Base-by-base conservation (phyloP, 305 asterid genomes). In the Stenogyne calaminthoides region DNA sequence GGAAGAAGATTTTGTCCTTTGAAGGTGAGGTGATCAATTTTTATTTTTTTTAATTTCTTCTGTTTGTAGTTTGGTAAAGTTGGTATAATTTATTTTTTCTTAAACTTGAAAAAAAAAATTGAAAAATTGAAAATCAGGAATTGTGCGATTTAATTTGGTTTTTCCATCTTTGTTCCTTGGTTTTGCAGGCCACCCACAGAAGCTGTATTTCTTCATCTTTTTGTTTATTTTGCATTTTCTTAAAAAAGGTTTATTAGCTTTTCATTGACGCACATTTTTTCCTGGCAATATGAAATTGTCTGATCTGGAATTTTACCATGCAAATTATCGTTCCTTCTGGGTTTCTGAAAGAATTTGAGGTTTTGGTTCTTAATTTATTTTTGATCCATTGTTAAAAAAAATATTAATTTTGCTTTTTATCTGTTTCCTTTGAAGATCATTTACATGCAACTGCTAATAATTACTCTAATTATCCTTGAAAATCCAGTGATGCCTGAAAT, bases 11-110 rank as follows among this genome's bases (percentile, higher is more conserved):
- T 74, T 66, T 63, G 19, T 57, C 62, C 2, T 73, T 61, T 76
- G 70, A 81, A 84, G 92, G 94, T 85, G 84, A 85, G 92, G 67
- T 80, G 72, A 82, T 84, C 86, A 68, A 2, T 25, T 25, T 25
- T 25, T 25, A 66, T 68, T 76, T 9, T 64, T 51, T 64, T 57
- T 71, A 71, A 25, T 25, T 51, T 64, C 69, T 74, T 74, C 67
- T 63, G 51, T 70, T 54, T 61, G 27, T 54, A 57, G 70, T 74
- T 83, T 72, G 77, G 80, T 84, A 64, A 74, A 81, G 83, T 79
- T 81, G 74, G 58, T 62, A 46, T 68, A 46, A 44, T 60, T 25
- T 1, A 25, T 25, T 15, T 40, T 61, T 54, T 25, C 34, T 51
- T 77, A 59, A 70, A 14, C 19, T 14, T 44, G 11, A 19, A 36